Evolutionary conservation across 1,284 basidiomycete genomes (phyloP), one percentile per base, ranked within the genome.

Genomic region (Vanrija humicola): DNA sequence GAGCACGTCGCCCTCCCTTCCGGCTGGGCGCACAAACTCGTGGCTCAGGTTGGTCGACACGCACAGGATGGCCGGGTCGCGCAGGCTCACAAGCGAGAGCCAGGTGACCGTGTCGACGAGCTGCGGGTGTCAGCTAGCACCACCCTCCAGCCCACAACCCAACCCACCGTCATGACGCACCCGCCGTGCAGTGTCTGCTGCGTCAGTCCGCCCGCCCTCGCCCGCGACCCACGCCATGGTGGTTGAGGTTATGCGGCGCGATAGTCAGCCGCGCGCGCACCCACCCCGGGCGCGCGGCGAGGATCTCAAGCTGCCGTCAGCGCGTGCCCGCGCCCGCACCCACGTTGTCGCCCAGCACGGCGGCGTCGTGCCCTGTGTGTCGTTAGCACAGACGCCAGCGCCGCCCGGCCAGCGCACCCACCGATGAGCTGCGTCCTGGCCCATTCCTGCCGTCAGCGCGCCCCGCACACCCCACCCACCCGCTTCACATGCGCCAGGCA

Each of bases 71-170:
- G 42, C 39, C 6, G 58, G 58, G 5, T 38, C 10, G 19, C 54
- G 54, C 28, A 56, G 51, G 8, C 51, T 54, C 18, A 45, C 34
- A 42, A 54, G 46, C 5, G 54, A 44, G 14, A 59, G 50, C 54
- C 58, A 56, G 2, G 58, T 50, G 10, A 59, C 48, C 10, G 34
- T 25, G 58, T 59, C 58, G 28, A 59, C 54, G 21, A 59, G 48
- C 58, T 59, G 18, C 16, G 23, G 21, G 5, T 16, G 16, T 6
- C 3, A 46, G 16, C 12, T 3, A 6, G 16, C 0, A 2, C 2
- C 1, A n/a, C n/a, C n/a, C n/a, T n/a, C n/a, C n/a, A n/a, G 16
- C 16, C 16, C 7, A 12, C n/a, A 9, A 3, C 0, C 15, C 15
- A 29, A 52, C 52, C 21, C 29, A 55, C 57, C 16, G 58, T 45